Evolutionary conservation across 768 basidiomycete genomes (phyloP), one percentile per base, ranked within the genome.

Genomic region (Boletus pseudopeckii): DNA sequence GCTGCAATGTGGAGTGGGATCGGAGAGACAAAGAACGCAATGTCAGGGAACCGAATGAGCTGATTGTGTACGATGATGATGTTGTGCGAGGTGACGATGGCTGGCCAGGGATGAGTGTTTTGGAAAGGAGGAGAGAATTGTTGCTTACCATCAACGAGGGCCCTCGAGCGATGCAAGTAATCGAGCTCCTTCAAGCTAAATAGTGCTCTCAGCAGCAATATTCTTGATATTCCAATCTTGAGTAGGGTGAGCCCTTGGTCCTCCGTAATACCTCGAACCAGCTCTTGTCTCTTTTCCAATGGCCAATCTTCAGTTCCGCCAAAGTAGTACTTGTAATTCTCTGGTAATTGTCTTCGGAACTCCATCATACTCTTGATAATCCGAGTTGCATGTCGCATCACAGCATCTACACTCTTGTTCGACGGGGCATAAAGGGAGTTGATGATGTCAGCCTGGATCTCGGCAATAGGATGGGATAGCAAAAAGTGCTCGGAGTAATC

Each of bases 401-500:
- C 81, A 9, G 80, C 74, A 58, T 90, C 87, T 1, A 79, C 80
- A 22, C 77, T 79, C 69, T 87, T 85, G 44, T 77, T 79, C n/a
- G 84, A 82, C 1, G 91, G 90, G 8, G 83, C 78, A 64, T 92
- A 93, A 8, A 93, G 77, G 10, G 88, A 89, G 65, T 89, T 90
- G 74, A 92, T 88, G 55, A 93, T 90, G 57, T 92, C 91, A 5
- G 90, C 91, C 59, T 93, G 91, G 53, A 93, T 90, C 58, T 90
- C 88, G 22, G 85, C 85, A 43, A 92, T 76, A 8, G 87, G 84
- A 49, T 84, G 81, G 18, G 87, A 90, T 24, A 85, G 74, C 49
- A 86, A 77, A 66, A 92, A 92, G 66, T 92, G 89, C 61, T 90
- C 88, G 3, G 88, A 89, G 59, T 86, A 82, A 46, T 88, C 83